phyloP scores from a whole-genome alignment of 768 basidiomycete species.

The Podaxis pistillaris region DNA sequence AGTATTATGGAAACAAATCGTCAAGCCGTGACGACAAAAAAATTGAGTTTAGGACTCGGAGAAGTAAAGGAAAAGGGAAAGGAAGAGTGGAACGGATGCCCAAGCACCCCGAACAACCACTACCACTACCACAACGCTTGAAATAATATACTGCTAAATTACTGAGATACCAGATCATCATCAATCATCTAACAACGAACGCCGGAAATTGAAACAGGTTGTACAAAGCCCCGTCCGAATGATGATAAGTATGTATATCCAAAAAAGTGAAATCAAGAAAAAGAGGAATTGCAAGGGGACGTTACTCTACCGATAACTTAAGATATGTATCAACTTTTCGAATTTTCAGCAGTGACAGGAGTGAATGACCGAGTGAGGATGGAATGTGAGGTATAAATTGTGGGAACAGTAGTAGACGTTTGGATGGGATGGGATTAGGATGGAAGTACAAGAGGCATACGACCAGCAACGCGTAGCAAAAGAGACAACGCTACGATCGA shows the following conservation, averaged over 20 bases:
- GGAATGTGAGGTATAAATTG: not conserved
- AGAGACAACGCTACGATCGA: not conserved
- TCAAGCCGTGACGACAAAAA: not conserved
- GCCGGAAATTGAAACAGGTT: too few species aligned
- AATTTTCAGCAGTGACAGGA: not conserved
- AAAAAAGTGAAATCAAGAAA: not conserved
- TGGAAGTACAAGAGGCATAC: not conserved
- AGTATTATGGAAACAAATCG: not conserved
- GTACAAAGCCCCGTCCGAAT: not conserved
- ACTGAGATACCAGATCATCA: conserved; percentile 9
- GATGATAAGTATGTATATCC: not conserved
- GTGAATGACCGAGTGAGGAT: not conserved
- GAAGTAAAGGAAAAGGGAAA: not conserved
- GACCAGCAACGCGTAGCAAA: conserved; percentile 2
- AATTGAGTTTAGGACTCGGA: too few species aligned
- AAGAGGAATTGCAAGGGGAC: not conserved
- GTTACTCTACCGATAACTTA: conserved; percentile 11
- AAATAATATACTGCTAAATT: not conserved
- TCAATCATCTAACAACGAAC: not conserved
- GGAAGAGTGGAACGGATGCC: too few species aligned
- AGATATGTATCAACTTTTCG: not conserved
- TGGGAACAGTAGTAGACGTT: not conserved
- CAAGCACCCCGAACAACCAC: too few species aligned
- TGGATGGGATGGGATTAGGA: not conserved
- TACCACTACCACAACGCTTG: not conserved